Percentiles rank a stretch among this genome's conserved stretches.
Evolutionary conservation across 2,329 filamentous ascomycete genomes (phyloP).

Genomic region (Penicillium fuscoglaucum): DNA sequence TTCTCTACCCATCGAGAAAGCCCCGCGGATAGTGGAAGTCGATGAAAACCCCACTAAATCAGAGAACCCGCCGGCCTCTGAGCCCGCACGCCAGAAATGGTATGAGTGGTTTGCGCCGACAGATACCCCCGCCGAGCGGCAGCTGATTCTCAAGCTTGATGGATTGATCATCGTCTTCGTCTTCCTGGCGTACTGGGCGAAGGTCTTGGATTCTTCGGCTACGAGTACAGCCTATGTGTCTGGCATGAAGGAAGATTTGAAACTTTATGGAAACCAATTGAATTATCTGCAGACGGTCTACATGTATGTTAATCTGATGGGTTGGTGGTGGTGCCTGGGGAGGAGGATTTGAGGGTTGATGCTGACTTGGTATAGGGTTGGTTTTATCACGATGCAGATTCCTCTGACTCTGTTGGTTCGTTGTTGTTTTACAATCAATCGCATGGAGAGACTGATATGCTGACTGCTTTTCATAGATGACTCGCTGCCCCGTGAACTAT

Average conservation of each 20-base stretch:
- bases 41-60: slow-evolving; percentile 1
- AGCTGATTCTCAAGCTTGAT: slow-evolving; percentile 22
- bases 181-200: slow-evolving; percentile 21
- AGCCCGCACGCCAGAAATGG: slow-evolving; percentile 18
- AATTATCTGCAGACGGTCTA: slow-evolving; percentile 27
- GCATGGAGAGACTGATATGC: neutral
- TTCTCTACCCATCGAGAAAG: slow-evolving; percentile 11
- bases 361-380: slow-evolving; percentile 13
- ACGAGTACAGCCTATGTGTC: slow-evolving; percentile 27
- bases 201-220: slow-evolving; percentile 23
- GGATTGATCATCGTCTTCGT: slow-evolving; percentile 23
- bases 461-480: slow-evolving; percentile 13
- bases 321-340: neutral
- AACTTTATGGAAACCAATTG: slow-evolving; percentile 24
- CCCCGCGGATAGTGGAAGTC: neutral
- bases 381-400: slow-evolving; percentile 23
- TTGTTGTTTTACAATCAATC: neutral
- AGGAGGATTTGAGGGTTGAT: neutral
- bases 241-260: slow-evolving; percentile 26
- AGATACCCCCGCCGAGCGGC: slow-evolving; percentile 20
- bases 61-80: neutral
- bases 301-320: slow-evolving; percentile 10
- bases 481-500: slow-evolving; percentile 22
- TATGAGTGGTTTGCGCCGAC: slow-evolving; percentile 23
- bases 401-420: slow-evolving; percentile 20